Base-by-base conservation (phyloP, 805 yeast species). In the Brettanomyces custersianus region DNA sequence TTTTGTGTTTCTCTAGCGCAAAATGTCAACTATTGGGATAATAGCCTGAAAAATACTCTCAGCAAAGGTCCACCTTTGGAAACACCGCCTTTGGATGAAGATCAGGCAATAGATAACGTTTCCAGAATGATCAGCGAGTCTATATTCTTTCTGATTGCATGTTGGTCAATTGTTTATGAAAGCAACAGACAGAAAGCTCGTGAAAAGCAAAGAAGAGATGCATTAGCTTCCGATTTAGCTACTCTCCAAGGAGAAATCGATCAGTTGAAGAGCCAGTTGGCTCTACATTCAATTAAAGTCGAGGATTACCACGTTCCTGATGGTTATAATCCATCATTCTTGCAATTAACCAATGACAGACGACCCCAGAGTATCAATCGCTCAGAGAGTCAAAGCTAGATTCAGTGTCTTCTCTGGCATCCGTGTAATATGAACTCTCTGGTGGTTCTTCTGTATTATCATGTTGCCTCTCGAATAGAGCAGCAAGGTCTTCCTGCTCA, bases 141-240 rank as follows among this genome's bases (percentile, higher is more conserved):
- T 22, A 80, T 85, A 49, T 75, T 85, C 15, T 85, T 86, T 47
- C 62, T 79, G 20, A 90, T 86, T 18, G 94, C 92, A 1, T 92
- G 94, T 4, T 68, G 79, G 1, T 66, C 82, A 37, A 76, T 86
- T 9, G 49, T 85, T 10, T 83, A 70, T 51, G 95, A 86, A 52
- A 70, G 83, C 20, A 65, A 70, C 47, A 67, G 90, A 46, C 74
- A 81, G 31, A 63, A 84, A 28, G 68, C 70, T 48, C 81, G 80
- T 57, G 84, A 79, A 43, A 55, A 62, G 37, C 62, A 63, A 27
- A 70, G 84, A 40, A 68, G 79, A 39, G 86, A 77, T 38, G 66
- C 70, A 0, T 70, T 83, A 5, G 74, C 73, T n/a, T 87, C 80
- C 48, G 94, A 84, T 52, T 78, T 85, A 27, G 58, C 67, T 35